These are phyloP conservation scores for Colletotrichum lentis DNA, from an alignment of 2,329 filamentous ascomycete genomes.

Conservation along the genomic window DNA sequence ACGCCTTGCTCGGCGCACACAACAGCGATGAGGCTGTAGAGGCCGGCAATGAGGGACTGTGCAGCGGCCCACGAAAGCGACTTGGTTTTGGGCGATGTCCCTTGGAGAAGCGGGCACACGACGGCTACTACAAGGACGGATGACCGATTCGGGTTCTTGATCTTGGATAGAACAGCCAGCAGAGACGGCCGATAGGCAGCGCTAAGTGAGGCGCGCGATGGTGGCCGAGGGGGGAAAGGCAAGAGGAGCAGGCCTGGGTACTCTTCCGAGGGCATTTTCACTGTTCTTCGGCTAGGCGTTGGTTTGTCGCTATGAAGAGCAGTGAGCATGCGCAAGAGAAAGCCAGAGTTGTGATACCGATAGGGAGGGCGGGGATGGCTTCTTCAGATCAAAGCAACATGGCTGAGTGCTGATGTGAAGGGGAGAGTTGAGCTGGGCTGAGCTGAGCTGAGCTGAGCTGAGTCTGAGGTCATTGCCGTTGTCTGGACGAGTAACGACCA, in stretches of 20 bases:
- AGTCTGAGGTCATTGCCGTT: too few relatives aligned
- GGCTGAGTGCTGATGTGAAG: neutral
- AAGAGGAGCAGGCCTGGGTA: conserved; percentile 68
- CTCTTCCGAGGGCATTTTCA: conserved; percentile 24
- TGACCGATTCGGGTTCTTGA: conserved; percentile 52
- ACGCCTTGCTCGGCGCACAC: conserved; percentile 70
- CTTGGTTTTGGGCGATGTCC: conserved; percentile 57
- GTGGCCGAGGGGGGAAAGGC: conserved; percentile 67
- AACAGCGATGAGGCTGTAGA: conserved; percentile 81
- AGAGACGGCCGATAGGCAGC: conserved; percentile 69
- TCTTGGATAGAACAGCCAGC: conserved; percentile 59
- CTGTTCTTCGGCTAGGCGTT: neutral
- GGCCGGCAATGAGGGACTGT: conserved; percentile 75
- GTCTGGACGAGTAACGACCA: neutral
- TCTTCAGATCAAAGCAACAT: neutral
- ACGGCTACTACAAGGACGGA: conserved; percentile 64
- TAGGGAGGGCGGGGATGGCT: neutral
- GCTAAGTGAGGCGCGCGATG: conserved; percentile 59
- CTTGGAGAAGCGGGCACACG: conserved; percentile 67
- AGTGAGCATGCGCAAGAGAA: neutral
- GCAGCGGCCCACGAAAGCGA: conserved; percentile 70
- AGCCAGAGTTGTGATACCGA: neutral
- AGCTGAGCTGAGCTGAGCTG: neutral
- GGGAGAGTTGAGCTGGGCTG: neutral
- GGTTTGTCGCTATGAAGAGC: neutral